A percentile compares a stretch with the other conserved stretches of the same genome.
Conservation (phyloP, 192 early-diverging fungal genomes). For the Entrophospora sp. region DNA sequence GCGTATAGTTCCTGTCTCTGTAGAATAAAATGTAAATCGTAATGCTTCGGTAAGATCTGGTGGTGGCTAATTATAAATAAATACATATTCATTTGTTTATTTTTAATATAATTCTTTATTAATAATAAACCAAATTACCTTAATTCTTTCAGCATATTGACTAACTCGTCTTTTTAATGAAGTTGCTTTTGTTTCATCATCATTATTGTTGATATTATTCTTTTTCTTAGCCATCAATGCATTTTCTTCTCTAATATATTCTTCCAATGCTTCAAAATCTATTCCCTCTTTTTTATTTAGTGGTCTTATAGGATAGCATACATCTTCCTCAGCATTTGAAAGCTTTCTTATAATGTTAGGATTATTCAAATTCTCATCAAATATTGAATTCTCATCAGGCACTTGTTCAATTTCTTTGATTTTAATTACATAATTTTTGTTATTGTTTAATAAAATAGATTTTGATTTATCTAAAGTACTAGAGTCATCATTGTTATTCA, state of each 20-base stretch:
- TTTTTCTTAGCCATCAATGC: background rate
- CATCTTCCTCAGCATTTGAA: background rate
- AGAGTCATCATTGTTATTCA: too few relatives aligned
- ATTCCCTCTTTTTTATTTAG: background rate
- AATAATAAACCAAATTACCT: background rate
- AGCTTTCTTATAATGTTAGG: too few relatives aligned
- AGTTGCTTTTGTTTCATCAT: background rate
- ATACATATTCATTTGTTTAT: background rate
- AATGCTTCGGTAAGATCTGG: slow-evolving; percentile 15
- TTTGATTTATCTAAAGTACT: too few relatives aligned
- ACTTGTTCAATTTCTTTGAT: too few relatives aligned
- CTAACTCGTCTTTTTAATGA: background rate
- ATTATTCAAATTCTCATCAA: too few relatives aligned
- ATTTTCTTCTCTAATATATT: background rate
- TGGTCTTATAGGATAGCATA: background rate
- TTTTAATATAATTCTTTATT: background rate
- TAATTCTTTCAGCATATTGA: background rate
- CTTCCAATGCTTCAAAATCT: background rate
- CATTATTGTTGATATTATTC: background rate
- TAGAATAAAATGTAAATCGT: slow-evolving; percentile 34
- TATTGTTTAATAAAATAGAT: too few relatives aligned
- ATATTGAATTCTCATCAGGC: too few relatives aligned
- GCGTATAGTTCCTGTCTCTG: slow-evolving; percentile 22
- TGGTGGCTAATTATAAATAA: slow-evolving; percentile 9
- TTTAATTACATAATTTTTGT: too few relatives aligned